Percentiles rank a stretch among this genome's conserved stretches.
phyloP scores from a whole-genome alignment of 2,329 filamentous ascomycete species.

The Coniochaeta hoffmannii region DNA sequence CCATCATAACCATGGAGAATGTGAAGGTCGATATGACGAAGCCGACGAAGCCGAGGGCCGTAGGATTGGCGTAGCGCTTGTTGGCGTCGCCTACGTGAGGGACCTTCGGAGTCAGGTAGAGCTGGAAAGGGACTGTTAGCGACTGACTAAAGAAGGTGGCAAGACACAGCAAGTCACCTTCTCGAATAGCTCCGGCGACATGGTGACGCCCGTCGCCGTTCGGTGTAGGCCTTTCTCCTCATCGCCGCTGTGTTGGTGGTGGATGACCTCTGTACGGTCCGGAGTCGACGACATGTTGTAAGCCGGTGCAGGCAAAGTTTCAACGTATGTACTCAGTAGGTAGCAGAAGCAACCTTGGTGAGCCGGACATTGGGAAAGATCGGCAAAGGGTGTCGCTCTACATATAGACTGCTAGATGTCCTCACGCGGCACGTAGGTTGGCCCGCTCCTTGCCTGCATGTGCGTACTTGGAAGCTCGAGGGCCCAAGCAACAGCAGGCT shows the following conservation, averaged over 20 bases:
- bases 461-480: not conserved
- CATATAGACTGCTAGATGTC: not conserved
- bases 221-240: constrained; percentile 25
- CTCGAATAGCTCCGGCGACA: constrained; percentile 30
- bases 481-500: not conserved
- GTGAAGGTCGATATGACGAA: constrained; percentile 30
- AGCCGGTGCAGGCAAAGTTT: too few relatives aligned
- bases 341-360: not conserved
- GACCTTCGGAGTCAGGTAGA: constrained; percentile 30
- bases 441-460: not conserved
- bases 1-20: constrained; percentile 28
- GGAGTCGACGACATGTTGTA: not conserved
- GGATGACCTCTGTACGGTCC: not conserved
- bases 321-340: too few relatives aligned
- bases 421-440: not conserved
- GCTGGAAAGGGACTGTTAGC: constrained; percentile 11
- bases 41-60: constrained; percentile 27
- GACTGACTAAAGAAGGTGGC: not conserved
- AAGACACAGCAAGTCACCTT: constrained; percentile 14
- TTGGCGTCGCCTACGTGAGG: constrained; percentile 26
- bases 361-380: not conserved
- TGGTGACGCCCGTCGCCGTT: constrained; percentile 25
- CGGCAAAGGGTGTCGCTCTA: not conserved
- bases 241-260: constrained; percentile 11
- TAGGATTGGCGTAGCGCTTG: constrained; percentile 28